phyloP scores from a whole-genome alignment of 441 rosid species.

The Aleurites moluccanus region DNA sequence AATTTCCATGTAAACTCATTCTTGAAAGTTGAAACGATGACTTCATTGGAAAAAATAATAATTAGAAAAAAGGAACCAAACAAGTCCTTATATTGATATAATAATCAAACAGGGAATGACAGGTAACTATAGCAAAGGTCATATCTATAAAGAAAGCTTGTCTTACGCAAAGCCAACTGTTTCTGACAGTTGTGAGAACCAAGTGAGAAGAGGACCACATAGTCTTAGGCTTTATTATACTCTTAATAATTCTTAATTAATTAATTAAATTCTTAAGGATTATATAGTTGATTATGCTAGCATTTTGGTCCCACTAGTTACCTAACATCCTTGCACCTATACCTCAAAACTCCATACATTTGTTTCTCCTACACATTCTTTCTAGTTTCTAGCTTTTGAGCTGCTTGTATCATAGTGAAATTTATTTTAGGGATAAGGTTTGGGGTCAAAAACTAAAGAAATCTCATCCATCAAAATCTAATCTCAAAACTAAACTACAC shows the following conservation, averaged over 20 bases:
- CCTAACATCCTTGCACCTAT: not conserved
- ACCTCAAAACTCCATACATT: not conserved
- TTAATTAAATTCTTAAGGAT: not conserved
- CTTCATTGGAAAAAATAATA: too few species aligned
- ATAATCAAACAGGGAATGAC: constrained; percentile 7
- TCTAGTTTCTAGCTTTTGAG: not conserved
- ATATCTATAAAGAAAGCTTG: constrained; percentile 13
- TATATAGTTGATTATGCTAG: not conserved
- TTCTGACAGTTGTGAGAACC: constrained; percentile 1
- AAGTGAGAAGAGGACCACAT: constrained; percentile 6
- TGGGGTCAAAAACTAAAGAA: too few species aligned
- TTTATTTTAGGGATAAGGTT: too few species aligned
- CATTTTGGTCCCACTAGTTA: constrained; percentile 12
- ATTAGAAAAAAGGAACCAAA: not conserved
- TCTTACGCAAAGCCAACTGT: constrained; percentile 17
- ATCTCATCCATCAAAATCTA: too few species aligned
- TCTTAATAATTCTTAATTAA: not conserved
- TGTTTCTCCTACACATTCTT: not conserved
- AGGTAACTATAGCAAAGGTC: not conserved
- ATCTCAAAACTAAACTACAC: too few species aligned
- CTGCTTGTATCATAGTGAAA: too few species aligned
- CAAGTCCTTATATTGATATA: not conserved
- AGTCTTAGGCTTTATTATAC: too few species aligned
- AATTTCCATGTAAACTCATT: too few species aligned
- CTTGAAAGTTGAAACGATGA: too few species aligned